Evolutionary conservation across 169 alveolate species (phyloP).

Genomic region (Eimeria sp.): DNA sequence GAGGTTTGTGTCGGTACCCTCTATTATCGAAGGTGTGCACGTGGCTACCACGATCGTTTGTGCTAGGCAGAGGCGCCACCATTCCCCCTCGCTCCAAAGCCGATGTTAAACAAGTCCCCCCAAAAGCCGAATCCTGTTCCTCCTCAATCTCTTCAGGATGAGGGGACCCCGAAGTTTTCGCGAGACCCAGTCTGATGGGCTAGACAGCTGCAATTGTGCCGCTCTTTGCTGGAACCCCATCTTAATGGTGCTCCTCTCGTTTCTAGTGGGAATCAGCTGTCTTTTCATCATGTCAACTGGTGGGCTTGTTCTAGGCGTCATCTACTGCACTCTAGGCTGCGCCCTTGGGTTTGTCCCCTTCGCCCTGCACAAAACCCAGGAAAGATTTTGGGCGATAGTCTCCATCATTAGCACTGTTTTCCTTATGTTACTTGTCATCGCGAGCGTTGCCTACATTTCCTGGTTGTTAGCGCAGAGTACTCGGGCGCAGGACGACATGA

Average conservation of each 20-base stretch:
- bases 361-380: background rate
- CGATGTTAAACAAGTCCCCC: background rate
- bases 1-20: background rate
- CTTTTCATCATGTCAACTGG: constrained; percentile 16
- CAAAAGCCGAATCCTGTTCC: background rate
- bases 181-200: background rate
- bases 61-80: background rate
- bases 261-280: constrained; percentile 6
- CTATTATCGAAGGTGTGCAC: background rate
- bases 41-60: background rate
- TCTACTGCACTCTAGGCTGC: constrained; percentile 37
- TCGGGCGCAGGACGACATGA: constrained; percentile 1
- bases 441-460: background rate
- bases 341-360: constrained; percentile 33
- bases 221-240: constrained; percentile 9
- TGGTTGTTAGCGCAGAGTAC: constrained; percentile 8
- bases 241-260: constrained; percentile 14
- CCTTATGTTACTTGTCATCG: background rate
- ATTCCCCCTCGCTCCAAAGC: background rate
- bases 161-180: constrained; percentile 16
- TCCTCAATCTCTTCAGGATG: background rate
- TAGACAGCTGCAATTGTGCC: background rate
- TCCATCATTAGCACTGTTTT: background rate
- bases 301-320: constrained; percentile 19
- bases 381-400: constrained; percentile 6